Evolutionary conservation across 2,329 filamentous ascomycete genomes (phyloP), one percentile per base, ranked within the genome.

Genomic region (Ophiostoma sp.): DNA sequence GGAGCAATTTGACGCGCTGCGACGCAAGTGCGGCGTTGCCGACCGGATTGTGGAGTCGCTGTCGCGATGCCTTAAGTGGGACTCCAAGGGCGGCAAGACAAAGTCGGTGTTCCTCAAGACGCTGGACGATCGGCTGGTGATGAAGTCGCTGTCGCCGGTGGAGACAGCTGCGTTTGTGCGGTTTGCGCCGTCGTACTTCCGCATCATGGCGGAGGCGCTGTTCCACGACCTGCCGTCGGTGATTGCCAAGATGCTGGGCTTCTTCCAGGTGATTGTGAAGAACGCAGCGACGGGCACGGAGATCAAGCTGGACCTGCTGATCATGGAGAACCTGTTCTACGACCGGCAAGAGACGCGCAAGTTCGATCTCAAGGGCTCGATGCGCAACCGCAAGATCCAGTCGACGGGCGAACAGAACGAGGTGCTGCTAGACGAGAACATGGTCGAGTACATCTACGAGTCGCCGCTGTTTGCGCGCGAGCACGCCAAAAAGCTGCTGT

Each of bases 281-380:
- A 98, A 98, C 74, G 92, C 95, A 0, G 83, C 86, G 18, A 97
- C 93, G 0, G 93, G 93, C 65, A 91, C 91, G 0, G 95, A 99
- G 76, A 94, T 97, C 77, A 96, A 96, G 76, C 92, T 94, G 78
- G 96, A 96, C 77, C 84, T 99, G 67, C 82, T 99, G 4, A 85
- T 99, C 18, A 99, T 98, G 88, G 95, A 99, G 79, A 99, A 99
- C 73, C 81, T 99, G 16, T 99, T 99, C 77, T 99, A 99, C 75
- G 95, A 98, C 76, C 90, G 95, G 41, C 88, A 87, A 18, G 93
- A 93, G 0, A 94, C 91, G 42, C 88, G 95, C 58, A 93, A 93
- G 64, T 95, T 99, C 76, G 95, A 99, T 76, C 86, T 99, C 70
- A 99, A 99, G 77, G 95, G 95, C 1, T 97, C 92, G 8, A 99